Evolutionary conservation across 2,329 filamentous ascomycete species (phyloP).

Genomic region (Colletotrichum trifolii): DNA sequence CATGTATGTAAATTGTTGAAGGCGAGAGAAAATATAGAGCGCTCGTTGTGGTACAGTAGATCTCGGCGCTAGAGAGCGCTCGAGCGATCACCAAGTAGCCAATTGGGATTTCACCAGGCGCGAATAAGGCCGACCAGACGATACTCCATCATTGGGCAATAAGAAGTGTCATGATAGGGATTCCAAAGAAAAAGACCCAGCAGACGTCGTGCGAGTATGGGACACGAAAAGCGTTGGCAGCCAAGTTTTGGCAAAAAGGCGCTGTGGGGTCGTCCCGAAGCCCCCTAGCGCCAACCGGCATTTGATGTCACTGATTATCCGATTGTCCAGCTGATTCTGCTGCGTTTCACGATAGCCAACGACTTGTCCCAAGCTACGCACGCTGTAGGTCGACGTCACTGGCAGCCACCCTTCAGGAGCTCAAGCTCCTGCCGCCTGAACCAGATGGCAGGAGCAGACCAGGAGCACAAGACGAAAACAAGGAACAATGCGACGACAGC

Average conservation of each 20-base stretch:
- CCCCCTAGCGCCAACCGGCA: neutral
- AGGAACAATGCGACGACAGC: constrained; percentile 22
- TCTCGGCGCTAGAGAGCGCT: too few species aligned
- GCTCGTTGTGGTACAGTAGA: too few species aligned
- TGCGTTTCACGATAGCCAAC: neutral
- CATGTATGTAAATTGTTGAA: too few species aligned
- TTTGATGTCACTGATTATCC: constrained; percentile 5
- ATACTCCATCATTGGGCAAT: too few species aligned
- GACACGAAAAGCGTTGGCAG: constrained; percentile 11
- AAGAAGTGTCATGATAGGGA: too few species aligned
- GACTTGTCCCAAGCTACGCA: neutral
- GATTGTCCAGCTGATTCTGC: rapidly evolving
- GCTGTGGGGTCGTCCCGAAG: constrained; percentile 4
- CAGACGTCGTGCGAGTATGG: neutral
- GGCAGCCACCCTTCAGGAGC: constrained; percentile 9
- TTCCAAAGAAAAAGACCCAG: neutral
- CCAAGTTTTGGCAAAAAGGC: constrained; percentile 19
- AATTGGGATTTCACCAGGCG: too few species aligned
- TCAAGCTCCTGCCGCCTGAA: constrained; percentile 10
- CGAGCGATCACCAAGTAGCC: too few species aligned
- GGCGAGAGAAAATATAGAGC: too few species aligned
- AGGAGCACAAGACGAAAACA: constrained; percentile 16
- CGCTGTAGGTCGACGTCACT: constrained; percentile 32
- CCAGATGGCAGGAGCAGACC: too few species aligned
- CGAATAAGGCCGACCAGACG: too few species aligned